Evolutionary conservation across 805 yeast genomes (phyloP), one percentile per base, ranked within the genome.

Genomic region (Pichia occidentalis): DNA sequence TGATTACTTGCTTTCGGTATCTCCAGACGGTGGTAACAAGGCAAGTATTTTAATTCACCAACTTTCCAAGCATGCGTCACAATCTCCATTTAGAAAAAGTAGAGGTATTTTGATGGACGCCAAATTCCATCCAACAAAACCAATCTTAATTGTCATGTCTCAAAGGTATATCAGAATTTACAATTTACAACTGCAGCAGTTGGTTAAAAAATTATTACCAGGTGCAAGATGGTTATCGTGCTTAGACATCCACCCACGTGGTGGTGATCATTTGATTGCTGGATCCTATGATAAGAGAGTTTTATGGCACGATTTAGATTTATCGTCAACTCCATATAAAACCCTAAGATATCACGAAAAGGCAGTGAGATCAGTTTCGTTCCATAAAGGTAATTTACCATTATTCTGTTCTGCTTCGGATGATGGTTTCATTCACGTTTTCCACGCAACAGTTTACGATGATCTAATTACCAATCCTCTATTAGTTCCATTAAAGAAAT

Each of bases 361-460:
- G 61, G 98, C 98, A 4, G 96, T 92, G 24, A 77, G 98, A 57
- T 71, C 80, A 32, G 87, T 86, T 34, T 70, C 76, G 31, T 92
- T 82, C 77, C 98, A 92, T 65, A 83, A 80, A 56, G 77, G 81
- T 24, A 77, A 73, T 30, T 67, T 88, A 48, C 98, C 98, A 33
- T 68, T 92, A 44, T 90, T 94, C 65, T 86, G 95, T 46, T 83
- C 95, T 11, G 95, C 95, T 4, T 79, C 95, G 16, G 98, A 92
- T 59, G 98, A 92, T 64, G 97, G 97, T 12, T 63, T 71, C 23
- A 77, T 92, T 48, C 95, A 92, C 65, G 84, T 92, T 22, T 85
- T 92, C 85, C 98, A 92, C 61, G 95, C 92, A 24, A 84, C 95
- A 5, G 96, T 92, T 4, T 92, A 90, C 60, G 97, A 90, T 58